Evolutionary conservation across 2,329 filamentous ascomycete genomes (phyloP).

Genomic region (Lachnellula cervina): DNA sequence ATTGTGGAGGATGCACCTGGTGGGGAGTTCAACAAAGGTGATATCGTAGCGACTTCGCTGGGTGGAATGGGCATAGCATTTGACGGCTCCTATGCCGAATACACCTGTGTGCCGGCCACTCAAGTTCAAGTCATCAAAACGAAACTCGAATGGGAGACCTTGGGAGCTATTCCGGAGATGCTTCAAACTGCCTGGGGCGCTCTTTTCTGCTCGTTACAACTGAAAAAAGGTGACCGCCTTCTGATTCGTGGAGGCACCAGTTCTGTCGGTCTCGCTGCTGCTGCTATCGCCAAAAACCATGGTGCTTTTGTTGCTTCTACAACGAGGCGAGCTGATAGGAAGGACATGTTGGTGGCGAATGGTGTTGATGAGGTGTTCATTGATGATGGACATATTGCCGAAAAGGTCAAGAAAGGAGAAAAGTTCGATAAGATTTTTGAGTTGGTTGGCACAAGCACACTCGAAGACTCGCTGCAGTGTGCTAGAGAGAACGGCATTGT

Average conservation of each 20-base stretch:
- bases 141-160: constrained; percentile 36
- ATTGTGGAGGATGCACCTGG: constrained; percentile 17
- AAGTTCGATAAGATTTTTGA: constrained; percentile 43
- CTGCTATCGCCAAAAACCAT: constrained; percentile 39
- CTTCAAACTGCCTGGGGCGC: constrained; percentile 45
- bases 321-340: constrained; percentile 35
- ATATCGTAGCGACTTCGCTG: constrained; percentile 43
- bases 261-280: constrained; percentile 40
- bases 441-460: constrained; percentile 39
- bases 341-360: constrained; percentile 34
- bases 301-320: constrained; percentile 38
- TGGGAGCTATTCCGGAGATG: constrained; percentile 48
- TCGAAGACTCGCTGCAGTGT: constrained; percentile 41
- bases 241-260: constrained; percentile 47
- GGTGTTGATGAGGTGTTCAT: constrained; percentile 41
- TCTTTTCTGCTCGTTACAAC: constrained; percentile 35
- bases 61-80: constrained; percentile 44
- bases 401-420: constrained; percentile 30
- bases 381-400: constrained; percentile 38
- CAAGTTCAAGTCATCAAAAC: constrained; percentile 38
- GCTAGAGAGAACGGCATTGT: constrained; percentile 36
- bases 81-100: constrained; percentile 47
- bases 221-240: constrained; percentile 38
- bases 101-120: constrained; percentile 37
- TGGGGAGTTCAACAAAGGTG: constrained; percentile 35